Evolutionary conservation across 768 basidiomycete genomes (phyloP), one percentile per base, ranked within the genome.

Genomic region (Boletus reticulatus): DNA sequence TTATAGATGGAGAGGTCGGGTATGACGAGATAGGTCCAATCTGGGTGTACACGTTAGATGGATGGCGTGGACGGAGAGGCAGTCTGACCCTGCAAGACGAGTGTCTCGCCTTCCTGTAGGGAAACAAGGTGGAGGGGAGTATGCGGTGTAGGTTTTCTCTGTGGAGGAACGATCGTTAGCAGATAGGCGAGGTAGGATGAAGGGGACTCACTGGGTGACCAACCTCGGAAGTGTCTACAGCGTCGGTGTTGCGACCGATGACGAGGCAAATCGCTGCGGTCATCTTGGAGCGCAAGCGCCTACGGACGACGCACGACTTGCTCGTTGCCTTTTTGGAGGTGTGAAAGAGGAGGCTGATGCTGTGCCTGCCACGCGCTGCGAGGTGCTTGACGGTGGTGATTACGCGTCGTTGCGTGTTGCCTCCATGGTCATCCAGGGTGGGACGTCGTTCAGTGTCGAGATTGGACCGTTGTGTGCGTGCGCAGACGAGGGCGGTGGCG

Each of bases 21-120:
- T 16, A 59, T 22, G 22, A 69, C 60, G 19, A 71, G 53, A 48
- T 69, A 71, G 37, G 67, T 64, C 69, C 71, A 71, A 36, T 48
- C 69, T 71, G 22, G 4, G 22, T 31, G 7, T 16, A 5, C 0
- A 3, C 16, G 44, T 59, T 10, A 63, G 54, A 47, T 16, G 20
- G 27, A 34, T 24, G 24, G 6, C 12, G 27, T n/a, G 27, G 9
- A n/a, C n/a, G 43, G 41, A 20, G 17, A 48, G 11, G 24, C 1
- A 50, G 12, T 11, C 11, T 31, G 31, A 70, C 70, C 68, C 65
- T 58, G 49, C 16, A 67, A 36, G 13, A 65, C 42, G n/a, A 61
- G 47, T 0, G 16, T 27, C 10, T 55, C 51, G 16, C 6, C 12
- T 13, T 55, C 53, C 16, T 32, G 44, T 19, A 38, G 37, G 1